These are phyloP conservation scores for Lindgomyces ingoldianus DNA, from an alignment of 495 filamentous ascomycete species.

Conservation along the genomic window DNA sequence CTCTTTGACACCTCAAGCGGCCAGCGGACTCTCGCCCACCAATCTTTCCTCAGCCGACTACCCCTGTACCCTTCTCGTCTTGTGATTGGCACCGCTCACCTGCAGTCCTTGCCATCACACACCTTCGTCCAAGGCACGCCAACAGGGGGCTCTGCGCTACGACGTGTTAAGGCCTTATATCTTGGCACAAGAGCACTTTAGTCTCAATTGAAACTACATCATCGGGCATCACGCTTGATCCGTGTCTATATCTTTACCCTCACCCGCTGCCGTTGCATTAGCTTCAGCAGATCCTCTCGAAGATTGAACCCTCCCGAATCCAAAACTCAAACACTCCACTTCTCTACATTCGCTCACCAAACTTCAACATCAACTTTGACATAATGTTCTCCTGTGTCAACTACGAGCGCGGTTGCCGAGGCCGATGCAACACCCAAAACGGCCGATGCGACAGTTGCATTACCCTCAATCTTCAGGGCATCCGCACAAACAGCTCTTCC, in stretches of 20 bases:
- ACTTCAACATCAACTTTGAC: neutral
- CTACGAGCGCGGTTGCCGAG: constrained; percentile 44
- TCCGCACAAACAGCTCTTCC: constrained; percentile 31
- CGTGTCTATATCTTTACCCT: constrained; percentile 20
- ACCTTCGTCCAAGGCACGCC: constrained; percentile 4
- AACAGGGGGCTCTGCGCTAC: constrained; percentile 1
- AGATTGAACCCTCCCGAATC: neutral
- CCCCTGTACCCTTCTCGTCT: neutral
- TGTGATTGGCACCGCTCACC: neutral
- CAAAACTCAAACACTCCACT: neutral
- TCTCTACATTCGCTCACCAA: neutral
- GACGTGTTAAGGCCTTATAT: neutral
- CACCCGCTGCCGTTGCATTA: constrained; percentile 10
- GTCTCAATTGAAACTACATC: constrained; percentile 27
- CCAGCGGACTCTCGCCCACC: neutral
- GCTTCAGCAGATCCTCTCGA: neutral
- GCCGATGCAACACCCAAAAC: constrained; percentile 37
- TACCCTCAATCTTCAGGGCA: constrained; percentile 38
- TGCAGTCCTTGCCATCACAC: neutral
- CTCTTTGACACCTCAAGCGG: constrained; percentile 4
- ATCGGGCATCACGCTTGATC: constrained; percentile 28
- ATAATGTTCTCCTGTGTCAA: constrained; percentile 43
- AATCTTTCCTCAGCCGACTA: neutral
- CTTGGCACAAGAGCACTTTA: neutral
- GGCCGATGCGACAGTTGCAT: constrained; percentile 40